A percentile compares a stretch with the other conserved stretches of the same genome.
These are phyloP conservation scores for Daedaleopsis sinensis DNA, from an alignment of 768 basidiomycete species.

Conservation along the genomic window DNA sequence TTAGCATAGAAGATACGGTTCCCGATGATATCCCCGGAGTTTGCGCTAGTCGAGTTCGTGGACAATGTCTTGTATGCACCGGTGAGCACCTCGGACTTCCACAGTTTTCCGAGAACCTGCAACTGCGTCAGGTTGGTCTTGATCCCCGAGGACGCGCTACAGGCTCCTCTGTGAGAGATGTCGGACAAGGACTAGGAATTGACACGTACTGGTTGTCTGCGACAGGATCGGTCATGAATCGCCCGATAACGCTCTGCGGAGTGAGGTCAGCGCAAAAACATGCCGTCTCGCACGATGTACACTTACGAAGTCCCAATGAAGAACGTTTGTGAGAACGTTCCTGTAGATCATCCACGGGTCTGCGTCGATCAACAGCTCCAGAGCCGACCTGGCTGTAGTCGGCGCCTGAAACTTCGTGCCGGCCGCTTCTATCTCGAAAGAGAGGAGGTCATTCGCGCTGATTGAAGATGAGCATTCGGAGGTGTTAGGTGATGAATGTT, in stretches of 20 bases:
- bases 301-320: constrained; percentile 73
- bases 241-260: constrained; percentile 56
- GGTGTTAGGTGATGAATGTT: neutral
- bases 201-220: constrained; percentile 39
- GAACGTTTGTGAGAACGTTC: constrained; percentile 53
- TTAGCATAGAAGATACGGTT: constrained; percentile 66
- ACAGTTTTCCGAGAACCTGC: constrained; percentile 50
- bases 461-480: neutral
- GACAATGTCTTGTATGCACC: constrained; percentile 45
- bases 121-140: constrained; percentile 60
- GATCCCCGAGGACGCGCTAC: constrained; percentile 56
- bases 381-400: constrained; percentile 40
- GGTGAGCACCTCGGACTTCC: constrained; percentile 47
- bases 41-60: constrained; percentile 46
- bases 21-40: constrained; percentile 54
- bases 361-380: constrained; percentile 55
- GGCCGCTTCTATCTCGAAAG: constrained; percentile 59
- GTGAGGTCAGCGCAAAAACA: neutral
- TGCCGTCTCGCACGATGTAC: neutral
- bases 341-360: constrained; percentile 67
- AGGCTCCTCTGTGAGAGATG: constrained; percentile 3
- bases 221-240: constrained; percentile 65
- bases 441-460: constrained; percentile 60
- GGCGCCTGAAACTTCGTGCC: constrained; percentile 55
- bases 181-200: neutral